phyloP scores from a whole-genome alignment of 495 filamentous ascomycete species.

The Diplogelasinospora grovesii region DNA sequence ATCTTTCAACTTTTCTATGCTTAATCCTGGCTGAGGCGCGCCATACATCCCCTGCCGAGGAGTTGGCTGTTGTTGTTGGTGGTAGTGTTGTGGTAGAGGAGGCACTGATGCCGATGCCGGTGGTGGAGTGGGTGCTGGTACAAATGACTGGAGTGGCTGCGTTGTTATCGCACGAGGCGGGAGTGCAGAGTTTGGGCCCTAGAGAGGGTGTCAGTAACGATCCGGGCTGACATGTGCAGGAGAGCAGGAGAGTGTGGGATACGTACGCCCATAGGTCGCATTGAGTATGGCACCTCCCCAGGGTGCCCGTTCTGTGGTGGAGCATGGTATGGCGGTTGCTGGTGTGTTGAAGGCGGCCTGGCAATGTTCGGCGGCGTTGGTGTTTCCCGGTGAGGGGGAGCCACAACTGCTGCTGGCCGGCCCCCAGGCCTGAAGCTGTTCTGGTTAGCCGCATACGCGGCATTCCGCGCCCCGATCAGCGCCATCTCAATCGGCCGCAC shows the following conservation, averaged over 20 bases:
- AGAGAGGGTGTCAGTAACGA: conserved; percentile 12
- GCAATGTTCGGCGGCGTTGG: conserved; percentile 61
- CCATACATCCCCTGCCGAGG: conserved; percentile 22
- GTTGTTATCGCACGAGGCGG: conserved; percentile 28
- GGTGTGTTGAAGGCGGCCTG: conserved; percentile 22
- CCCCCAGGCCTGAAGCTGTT: conserved; percentile 52
- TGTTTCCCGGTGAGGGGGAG: conserved; percentile 54
- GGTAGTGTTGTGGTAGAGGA: neutral
- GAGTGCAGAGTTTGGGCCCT: conserved; percentile 19
- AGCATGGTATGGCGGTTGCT: too few species aligned
- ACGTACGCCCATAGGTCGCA: conserved; percentile 21
- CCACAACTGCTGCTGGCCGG: conserved; percentile 48
- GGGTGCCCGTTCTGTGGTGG: conserved; percentile 19
- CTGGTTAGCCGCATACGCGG: conserved; percentile 63
- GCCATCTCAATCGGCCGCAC: conserved; percentile 90
- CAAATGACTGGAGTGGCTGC: conserved; percentile 24
- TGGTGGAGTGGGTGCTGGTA: conserved; percentile 15
- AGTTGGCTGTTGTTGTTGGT: conserved; percentile 21
- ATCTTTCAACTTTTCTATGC: conserved; percentile 67
- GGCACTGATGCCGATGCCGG: too few species aligned
- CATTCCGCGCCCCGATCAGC: conserved; percentile 79
- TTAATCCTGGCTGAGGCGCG: conserved; percentile 38
- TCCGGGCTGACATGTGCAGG: too few species aligned
- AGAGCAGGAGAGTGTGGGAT: neutral
- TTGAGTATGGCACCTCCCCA: conserved; percentile 16